phyloP scores from a whole-genome alignment of 345 rosid genomes.

The Noccaea bulbosa region DNA sequence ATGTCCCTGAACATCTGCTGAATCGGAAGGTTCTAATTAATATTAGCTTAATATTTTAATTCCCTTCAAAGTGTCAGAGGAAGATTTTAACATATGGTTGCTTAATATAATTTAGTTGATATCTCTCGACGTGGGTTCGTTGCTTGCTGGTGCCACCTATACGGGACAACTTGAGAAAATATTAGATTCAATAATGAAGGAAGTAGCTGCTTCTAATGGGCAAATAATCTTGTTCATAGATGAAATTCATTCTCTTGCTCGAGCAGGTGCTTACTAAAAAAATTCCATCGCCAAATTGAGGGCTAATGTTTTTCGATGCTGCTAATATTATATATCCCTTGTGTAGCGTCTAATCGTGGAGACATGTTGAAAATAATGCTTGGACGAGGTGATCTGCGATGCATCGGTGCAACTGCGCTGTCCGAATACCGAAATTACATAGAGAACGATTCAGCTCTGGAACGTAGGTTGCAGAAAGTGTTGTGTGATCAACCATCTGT shows the following conservation, averaged over 20 bases:
- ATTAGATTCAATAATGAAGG: conserved; percentile 88
- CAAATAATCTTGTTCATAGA: conserved; percentile 85
- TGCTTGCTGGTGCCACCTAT: conserved; percentile 88
- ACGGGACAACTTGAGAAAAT: conserved; percentile 85
- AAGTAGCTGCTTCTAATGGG: conserved; percentile 88
- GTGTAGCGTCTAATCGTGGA: conserved; percentile 70
- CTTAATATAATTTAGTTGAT: conserved; percentile 55
- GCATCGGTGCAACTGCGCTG: conserved; percentile 95
- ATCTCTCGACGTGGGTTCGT: conserved; percentile 88
- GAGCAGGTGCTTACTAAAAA: conserved; percentile 61
- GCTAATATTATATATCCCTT: not conserved
- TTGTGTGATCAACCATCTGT: conserved; percentile 90
- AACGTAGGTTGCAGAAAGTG: conserved; percentile 94
- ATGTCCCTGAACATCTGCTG: conserved; percentile 82
- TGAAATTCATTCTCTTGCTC: conserved; percentile 89
- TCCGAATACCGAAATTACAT: conserved; percentile 86
- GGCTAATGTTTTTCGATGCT: not conserved
- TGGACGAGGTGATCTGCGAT: conserved; percentile 86
- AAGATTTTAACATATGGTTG: conserved; percentile 15
- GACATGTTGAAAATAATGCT: conserved; percentile 93
- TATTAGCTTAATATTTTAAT: too few species aligned
- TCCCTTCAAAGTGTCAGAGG: not conserved
- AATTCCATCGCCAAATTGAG: too few species aligned
- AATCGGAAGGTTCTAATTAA: conserved; percentile 45
- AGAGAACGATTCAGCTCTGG: conserved; percentile 92